Evolutionary conservation across 768 basidiomycete genomes (phyloP), one percentile per base, ranked within the genome.

Genomic region (Podaxis sp.): DNA sequence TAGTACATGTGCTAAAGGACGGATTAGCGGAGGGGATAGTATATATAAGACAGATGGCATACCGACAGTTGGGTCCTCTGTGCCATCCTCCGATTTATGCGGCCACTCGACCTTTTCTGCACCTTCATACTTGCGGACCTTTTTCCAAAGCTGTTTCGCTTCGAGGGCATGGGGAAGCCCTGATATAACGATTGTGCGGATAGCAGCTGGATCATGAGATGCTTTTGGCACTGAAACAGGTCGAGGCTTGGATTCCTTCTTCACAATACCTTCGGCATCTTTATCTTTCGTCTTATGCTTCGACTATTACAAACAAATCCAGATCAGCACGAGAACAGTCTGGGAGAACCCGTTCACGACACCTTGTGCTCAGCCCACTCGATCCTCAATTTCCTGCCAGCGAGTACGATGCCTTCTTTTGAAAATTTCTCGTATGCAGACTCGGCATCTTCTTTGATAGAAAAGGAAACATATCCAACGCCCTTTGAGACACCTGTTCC

Each of bases 381-480:
- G 1, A 91, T 83, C 38, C 93, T 77, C 53, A 97, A 71, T 63
- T 76, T 84, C 61, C 95, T 79, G 11, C 86, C 87, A 23, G 85
- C 85, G 21, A 92, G 76, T 7, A 71, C 72, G 42, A 96, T 80
- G 0, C 86, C 86, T 46, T 90, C 83, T 61, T 82, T 78, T 36
- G 82, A 76, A 54, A 91, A 80, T 47, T 84, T 82, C 53, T 85
- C 81, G 57, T 87, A 84, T 2, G 89, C 89, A 37, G 79, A 70
- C 67, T 92, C 83, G 5, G 95, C 96, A 73, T 98, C 97, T 67
- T 97, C 92, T 59, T 82, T 85, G 59, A 93, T 79, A 0, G 94
- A 86, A 73, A 96, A 98, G 0, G 93, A 89, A 63, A 98, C 93
- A 70, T 97, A 98, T 62, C 97, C 97, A 21, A 98, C 95, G 64